Base-by-base conservation (phyloP, 495 filamentous ascomycete species). In the Sabuloglossum arenarium region DNA sequence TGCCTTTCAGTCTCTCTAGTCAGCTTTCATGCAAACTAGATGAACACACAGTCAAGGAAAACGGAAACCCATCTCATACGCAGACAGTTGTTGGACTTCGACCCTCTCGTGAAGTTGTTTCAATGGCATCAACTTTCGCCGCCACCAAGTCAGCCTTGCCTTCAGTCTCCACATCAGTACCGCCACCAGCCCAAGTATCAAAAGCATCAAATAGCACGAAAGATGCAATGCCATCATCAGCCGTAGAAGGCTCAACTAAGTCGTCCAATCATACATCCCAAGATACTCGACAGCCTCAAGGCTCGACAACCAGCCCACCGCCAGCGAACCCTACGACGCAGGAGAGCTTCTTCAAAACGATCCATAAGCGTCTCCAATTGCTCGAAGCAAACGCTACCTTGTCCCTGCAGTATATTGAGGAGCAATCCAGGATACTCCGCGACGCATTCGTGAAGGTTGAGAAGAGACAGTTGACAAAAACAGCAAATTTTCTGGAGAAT, bases 331-430 rank as follows among this genome's bases (percentile, higher is more conserved):
- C 90, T 11, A 88, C 87, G 0, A 90, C 87, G 3, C 91, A 98
- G 69, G 91, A 96, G 66, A 88, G 83, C 8, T 97, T 98, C 70
- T 98, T 95, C 76, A 97, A 97, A 67, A 86, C 86, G 6, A 81
- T 98, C 4, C 85, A 87, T 59, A 94, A 96, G 65, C 85, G 91
- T 39, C 77, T 98, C 6, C 84, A 88, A 61, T 78, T 84, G 59
- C 81, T 98, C 14, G 91, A 98, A 67, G 78, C 86, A 23, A 96
- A 97, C 67, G 86, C 86, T 6, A 91, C 88, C 1, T 73, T 98
- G 28, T 94, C 88, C 0, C 76, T 98, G 2, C 85, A 94, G 61
- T 98, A 97, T 64, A 96, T 98, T 60, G 89, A 96, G 69, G 85
- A 91, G 53, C 91, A 98, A 64, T 97, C 91, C 16, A 80, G 79